Base-by-base conservation (phyloP, 2,329 filamentous ascomycete genomes). In the Nannizziopsis barbatae region DNA sequence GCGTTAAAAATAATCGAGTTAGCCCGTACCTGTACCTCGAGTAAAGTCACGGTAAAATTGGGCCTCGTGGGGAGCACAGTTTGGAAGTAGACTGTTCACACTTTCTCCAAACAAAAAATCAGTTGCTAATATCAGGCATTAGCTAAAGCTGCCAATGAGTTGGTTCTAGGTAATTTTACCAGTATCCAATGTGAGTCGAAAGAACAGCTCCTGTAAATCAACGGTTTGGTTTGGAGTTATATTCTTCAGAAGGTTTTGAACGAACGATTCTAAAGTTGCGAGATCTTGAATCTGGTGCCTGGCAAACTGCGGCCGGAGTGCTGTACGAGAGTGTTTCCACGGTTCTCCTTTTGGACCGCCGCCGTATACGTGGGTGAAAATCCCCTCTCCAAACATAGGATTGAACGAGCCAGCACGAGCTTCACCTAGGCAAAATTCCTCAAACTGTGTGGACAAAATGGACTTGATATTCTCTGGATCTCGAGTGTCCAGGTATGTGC, bases 381-480 rank as follows among this genome's bases (percentile, higher is more conserved):
- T 78, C 48, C 73, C 71, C 62, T 58, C 59, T 2, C 64, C 65
- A 5, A 69, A 49, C 40, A 68, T 50, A 2, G 60, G 63, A 38
- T 57, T 52, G 49, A 64, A 49, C 66, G 79, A 78, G 57, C 86
- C 76, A 18, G 84, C 84, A 15, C 94, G 70, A 54, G 86, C 66
- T 53, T 79, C 67, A 5, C 88, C 87, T 62, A 95, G 88, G 9
- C 39, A 46, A 30, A 81, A 95, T 60, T 93, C 84, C 35, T 69
- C 68, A 60, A 95, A 95, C 60, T 95, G 86, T 0, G 83, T 84
- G 0, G 88, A 85, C 14, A 95, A 72, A 15, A 95, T 75, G 4
- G 89, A 86, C 65, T 94, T 94, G 69, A 93, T 83, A 61, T 94
- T 95, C 60, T 93, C 86, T 0, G 84, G 84, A 56, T 95, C 87